Evolutionary conservation across 164 flowering plant species (phyloP), one percentile per base, ranked within the genome.

Genomic region (Berberis thunbergii): DNA sequence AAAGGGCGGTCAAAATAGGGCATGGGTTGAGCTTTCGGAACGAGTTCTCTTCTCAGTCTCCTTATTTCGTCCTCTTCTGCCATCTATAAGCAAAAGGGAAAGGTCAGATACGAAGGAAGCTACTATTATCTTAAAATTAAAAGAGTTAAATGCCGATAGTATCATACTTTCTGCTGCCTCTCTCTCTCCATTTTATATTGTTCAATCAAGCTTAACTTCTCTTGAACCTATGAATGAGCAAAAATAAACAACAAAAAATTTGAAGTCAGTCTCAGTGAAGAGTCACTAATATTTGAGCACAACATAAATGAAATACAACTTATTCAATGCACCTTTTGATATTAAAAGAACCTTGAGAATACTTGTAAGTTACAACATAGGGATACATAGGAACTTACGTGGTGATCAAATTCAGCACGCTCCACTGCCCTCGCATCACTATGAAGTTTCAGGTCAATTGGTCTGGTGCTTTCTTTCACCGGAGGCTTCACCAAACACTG

Each of bases 1-100:
- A 95, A 89, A 8, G 99, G 99, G 66, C 91, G 75, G 71, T 91
- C 97, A 57, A 95, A 95, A 62, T 88, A 95, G 1, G 97, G 99
- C 99, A 95, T 89, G 1, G 97, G 99, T 40, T 91, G 99, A 69
- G 99, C 99, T 75, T 78, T 89, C 7, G 97, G 99, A 60, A 91
- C 73, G 26, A 91, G 87, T 61, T 85, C 97, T 76, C 74, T 91
- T 74, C 97, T 86, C 75, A 91, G 66, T 71, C 94, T 85, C 65
- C 71, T 81, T 38, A 85, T 61, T 64, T 95, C 97, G 75, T 91
- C 99, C 60, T 91, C 99, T 71, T 89, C 97, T 43, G 73, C 94
- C 73, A 88, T 41, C 97, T 94, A 50, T 54, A 11, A 52, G 49
- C 48, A 10, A 57, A 64, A 64, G 4, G 48, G 42, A 61, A 4